Conservation (phyloP, 176 grass and related monocot genomes). For the Ensete ventricosum region DNA sequence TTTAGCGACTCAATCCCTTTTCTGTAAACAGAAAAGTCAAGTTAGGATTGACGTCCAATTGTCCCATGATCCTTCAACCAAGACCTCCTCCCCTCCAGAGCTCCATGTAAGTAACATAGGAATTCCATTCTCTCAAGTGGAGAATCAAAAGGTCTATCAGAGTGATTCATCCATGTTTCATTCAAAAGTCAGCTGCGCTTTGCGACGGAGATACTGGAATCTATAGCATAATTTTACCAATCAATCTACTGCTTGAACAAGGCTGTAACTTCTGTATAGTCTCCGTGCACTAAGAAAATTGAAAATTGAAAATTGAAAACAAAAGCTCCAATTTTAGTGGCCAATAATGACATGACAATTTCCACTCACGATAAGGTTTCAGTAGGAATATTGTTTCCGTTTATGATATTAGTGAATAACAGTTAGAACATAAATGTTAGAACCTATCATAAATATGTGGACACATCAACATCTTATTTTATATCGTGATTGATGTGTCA, state of each 20-base stretch:
- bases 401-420: too few species aligned
- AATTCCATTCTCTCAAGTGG: constrained; percentile 41
- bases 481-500: too few species aligned
- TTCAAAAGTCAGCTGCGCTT: constrained; percentile 45
- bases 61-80: constrained; percentile 93
- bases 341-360: too few species aligned
- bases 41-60: constrained; percentile 38
- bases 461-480: too few species aligned
- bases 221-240: constrained; percentile 27
- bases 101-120: constrained; percentile 76
- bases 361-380: too few species aligned
- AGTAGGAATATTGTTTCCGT: too few species aligned
- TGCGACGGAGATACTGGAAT: constrained; percentile 58
- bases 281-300: not conserved
- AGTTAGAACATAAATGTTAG: too few species aligned
- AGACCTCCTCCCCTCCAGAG: constrained; percentile 58
- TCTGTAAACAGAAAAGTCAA: not conserved
- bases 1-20: constrained; percentile 34
- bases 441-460: too few species aligned
- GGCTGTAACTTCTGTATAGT: not conserved
- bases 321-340: not conserved
- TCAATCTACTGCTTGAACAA: constrained; percentile 5
- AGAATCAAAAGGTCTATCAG: constrained; percentile 13
- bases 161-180: constrained; percentile 39
- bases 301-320: not conserved